A percentile compares a stretch with the other conserved stretches of the same genome.
These are phyloP conservation scores for Closterium sp. DNA, from an alignment of 139 green algal species.

Conservation along the genomic window DNA sequence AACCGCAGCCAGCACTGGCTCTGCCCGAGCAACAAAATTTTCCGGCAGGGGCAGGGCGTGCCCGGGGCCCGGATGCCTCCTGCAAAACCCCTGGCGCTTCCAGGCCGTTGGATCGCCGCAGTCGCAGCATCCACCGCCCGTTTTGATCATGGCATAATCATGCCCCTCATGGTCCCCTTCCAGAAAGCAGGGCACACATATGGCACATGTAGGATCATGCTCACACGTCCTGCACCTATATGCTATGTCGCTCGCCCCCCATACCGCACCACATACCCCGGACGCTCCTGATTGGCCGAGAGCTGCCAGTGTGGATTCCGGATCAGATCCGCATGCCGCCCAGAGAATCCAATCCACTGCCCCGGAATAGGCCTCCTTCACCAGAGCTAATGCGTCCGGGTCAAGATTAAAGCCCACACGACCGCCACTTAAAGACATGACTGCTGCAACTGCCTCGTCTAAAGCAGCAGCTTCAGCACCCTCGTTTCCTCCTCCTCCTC, in stretches of 20 bases:
- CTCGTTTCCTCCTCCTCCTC: background rate
- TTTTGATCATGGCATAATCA: constrained; percentile 53
- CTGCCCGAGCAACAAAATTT: constrained; percentile 22
- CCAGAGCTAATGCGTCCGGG: background rate
- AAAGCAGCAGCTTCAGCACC: background rate
- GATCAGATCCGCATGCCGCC: background rate
- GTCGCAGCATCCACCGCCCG: constrained; percentile 53
- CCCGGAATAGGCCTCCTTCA: background rate
- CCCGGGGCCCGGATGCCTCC: constrained; percentile 7
- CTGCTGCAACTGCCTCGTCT: background rate
- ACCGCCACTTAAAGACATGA: background rate
- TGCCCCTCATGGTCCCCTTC: constrained; percentile 50
- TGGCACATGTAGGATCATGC: constrained; percentile 49
- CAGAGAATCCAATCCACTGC: constrained; percentile 12
- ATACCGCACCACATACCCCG: constrained; percentile 46
- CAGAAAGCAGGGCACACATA: constrained; percentile 51
- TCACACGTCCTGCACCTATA: constrained; percentile 48
- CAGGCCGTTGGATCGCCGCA: constrained; percentile 51
- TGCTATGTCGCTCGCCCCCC: constrained; percentile 47
- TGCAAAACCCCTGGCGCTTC: constrained; percentile 41
- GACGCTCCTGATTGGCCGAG: background rate
- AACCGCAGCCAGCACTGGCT: constrained; percentile 24
- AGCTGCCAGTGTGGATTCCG: background rate
- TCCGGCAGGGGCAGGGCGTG: constrained; percentile 21
- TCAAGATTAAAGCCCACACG: background rate